Percentiles rank a stretch among this genome's conserved stretches.
These are phyloP conservation scores for Gardenia jasminoides DNA, from an alignment of 257 asterid species.

Conservation along the genomic window DNA sequence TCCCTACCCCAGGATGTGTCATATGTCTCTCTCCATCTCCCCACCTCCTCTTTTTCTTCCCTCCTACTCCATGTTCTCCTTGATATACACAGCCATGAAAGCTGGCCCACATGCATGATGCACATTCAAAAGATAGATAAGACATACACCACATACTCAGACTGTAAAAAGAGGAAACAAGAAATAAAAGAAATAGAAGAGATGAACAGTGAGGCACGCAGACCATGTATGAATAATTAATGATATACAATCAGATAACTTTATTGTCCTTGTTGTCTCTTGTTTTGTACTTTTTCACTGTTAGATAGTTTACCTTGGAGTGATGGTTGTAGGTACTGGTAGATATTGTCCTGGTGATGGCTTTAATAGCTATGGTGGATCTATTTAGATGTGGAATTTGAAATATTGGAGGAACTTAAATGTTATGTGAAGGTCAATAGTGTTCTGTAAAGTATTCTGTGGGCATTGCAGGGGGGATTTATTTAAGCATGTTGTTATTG, in stretches of 20 bases:
- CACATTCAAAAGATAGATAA: no score
- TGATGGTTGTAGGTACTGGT: not conserved
- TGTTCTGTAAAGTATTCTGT: not conserved
- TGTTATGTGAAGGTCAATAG: not conserved
- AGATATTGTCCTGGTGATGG: not conserved
- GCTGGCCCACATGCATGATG: no score
- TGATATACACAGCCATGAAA: no score
- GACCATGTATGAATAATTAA: not conserved
- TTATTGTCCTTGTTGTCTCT: not conserved
- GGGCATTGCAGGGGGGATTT: not conserved
- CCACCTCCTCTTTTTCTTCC: no score
- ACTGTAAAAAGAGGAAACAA: not conserved
- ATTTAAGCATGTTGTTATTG: no score
- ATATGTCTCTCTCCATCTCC: no score
- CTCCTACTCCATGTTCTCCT: no score
- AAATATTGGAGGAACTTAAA: not conserved
- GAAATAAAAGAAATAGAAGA: not conserved
- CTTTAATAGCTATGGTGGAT: not conserved
- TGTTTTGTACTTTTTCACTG: not conserved
- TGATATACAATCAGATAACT: not conserved
- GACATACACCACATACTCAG: no score
- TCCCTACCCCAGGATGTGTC: no score
- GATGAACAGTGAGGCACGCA: not conserved
- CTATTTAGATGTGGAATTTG: not conserved
- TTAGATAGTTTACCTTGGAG: not conserved